Percentiles rank a stretch among this genome's conserved stretches.
phyloP scores from a whole-genome alignment of 2,329 filamentous ascomycete genomes.

The Gremmenia infestans region DNA sequence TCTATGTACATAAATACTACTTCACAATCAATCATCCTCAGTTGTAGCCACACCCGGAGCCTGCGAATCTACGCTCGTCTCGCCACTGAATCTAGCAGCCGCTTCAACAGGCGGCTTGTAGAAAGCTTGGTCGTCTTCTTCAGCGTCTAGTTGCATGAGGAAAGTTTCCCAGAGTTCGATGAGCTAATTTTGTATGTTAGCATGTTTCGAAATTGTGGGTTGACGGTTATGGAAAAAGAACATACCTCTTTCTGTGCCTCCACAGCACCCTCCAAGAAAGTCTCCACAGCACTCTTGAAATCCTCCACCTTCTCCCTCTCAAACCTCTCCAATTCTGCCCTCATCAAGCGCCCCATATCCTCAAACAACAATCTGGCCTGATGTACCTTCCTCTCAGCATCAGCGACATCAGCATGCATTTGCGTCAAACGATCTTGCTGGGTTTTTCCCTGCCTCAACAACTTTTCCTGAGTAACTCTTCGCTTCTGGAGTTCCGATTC shows the following conservation, averaged over 20 bases:
- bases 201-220: not conserved
- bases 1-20: conserved; percentile 1
- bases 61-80: conserved; percentile 20
- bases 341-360: conserved; percentile 94
- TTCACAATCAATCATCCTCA: conserved; percentile 24
- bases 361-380: conserved; percentile 88
- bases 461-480: conserved; percentile 83
- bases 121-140: conserved; percentile 73
- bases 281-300: conserved; percentile 97
- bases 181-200: conserved; percentile 36
- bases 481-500: conserved; percentile 89
- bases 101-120: conserved; percentile 59
- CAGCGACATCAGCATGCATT: conserved; percentile 86
- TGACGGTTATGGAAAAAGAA: conserved; percentile 8
- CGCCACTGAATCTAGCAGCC: conserved; percentile 30
- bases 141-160: conserved; percentile 89
- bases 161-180: conserved; percentile 98
- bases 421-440: conserved; percentile 95
- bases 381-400: conserved; percentile 89
- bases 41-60: conserved; percentile 16
- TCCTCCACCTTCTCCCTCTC: conserved; percentile 98
- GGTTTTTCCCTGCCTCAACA: conserved; percentile 89
- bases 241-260: conserved; percentile 97
- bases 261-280: conserved; percentile 92
- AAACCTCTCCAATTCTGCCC: conserved; percentile 84